phyloP scores from a whole-genome alignment of 306 rosid species.

The Oemleria cerasiformis region DNA sequence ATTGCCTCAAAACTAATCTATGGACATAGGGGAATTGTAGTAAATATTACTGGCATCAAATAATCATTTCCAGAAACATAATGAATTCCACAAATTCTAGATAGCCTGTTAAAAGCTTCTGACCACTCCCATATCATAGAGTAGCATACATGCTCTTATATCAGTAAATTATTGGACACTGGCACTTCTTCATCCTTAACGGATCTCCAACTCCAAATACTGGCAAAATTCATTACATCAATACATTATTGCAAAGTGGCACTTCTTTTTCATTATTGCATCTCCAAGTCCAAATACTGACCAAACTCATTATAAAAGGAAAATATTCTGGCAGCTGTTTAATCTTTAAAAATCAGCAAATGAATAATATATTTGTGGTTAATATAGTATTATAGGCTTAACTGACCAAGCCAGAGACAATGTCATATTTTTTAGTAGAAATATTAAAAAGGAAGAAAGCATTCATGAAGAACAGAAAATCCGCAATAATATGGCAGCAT shows the following conservation, averaged over 20 bases:
- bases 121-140: not conserved
- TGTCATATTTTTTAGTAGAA: too few relatives aligned
- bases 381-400: not conserved
- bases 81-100: not conserved
- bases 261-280: not conserved
- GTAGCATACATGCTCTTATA: slow-evolving; percentile 5
- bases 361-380: not conserved
- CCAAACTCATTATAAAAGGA: not conserved
- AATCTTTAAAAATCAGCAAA: slow-evolving; percentile 4
- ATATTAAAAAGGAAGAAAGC: not conserved
- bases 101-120: not conserved
- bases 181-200: not conserved
- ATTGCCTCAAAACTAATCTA: slow-evolving; percentile 15
- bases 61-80: not conserved
- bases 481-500: not conserved
- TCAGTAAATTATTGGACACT: not conserved
- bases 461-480: not conserved
- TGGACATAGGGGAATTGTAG: not conserved
- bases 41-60: not conserved
- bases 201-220: not conserved
- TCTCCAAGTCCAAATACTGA: not conserved
- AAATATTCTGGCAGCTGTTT: not conserved
- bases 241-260: not conserved
- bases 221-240: not conserved
- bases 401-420: slow-evolving; percentile 2